Conservation (phyloP, 2,329 filamentous ascomycete species). For the Pleomassaria siparia region DNA sequence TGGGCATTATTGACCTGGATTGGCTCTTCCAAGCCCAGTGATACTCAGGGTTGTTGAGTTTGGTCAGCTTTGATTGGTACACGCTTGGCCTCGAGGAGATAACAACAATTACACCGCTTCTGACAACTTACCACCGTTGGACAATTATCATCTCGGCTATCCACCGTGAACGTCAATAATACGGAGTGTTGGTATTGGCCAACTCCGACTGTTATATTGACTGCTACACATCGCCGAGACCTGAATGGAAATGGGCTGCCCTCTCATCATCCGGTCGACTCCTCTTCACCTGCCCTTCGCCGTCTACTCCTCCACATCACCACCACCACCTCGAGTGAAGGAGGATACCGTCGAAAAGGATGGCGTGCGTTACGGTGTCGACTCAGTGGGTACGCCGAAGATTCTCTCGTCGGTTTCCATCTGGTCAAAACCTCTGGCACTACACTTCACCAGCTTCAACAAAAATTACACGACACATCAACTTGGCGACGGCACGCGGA, state of each 20-base stretch:
- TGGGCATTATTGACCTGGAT: too few species aligned
- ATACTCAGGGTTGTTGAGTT: too few species aligned
- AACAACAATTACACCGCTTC: too few species aligned
- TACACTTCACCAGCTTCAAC: constrained; percentile 7
- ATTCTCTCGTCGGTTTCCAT: constrained; percentile 9
- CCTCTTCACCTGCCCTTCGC: neutral
- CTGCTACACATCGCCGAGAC: neutral
- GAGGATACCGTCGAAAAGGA: neutral
- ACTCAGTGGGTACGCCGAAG: neutral
- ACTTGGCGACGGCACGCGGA: neutral
- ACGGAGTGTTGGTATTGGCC: too few species aligned
- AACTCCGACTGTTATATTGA: too few species aligned
- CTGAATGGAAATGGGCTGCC: too few species aligned
- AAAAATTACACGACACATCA: constrained; percentile 1
- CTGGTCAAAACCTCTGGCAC: constrained; percentile 12
- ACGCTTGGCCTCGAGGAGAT: too few species aligned
- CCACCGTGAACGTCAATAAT: too few species aligned
- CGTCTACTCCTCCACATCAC: neutral
- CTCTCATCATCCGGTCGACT: neutral
- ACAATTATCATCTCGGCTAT: too few species aligned
- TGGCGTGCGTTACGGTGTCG: neutral
- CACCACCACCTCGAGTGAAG: neutral
- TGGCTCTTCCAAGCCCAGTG: too few species aligned
- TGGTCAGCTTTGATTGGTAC: too few species aligned
- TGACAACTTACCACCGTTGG: too few species aligned